phyloP scores from a whole-genome alignment of 2,329 filamentous ascomycete species.

The Chrysoporthe cubensis region DNA sequence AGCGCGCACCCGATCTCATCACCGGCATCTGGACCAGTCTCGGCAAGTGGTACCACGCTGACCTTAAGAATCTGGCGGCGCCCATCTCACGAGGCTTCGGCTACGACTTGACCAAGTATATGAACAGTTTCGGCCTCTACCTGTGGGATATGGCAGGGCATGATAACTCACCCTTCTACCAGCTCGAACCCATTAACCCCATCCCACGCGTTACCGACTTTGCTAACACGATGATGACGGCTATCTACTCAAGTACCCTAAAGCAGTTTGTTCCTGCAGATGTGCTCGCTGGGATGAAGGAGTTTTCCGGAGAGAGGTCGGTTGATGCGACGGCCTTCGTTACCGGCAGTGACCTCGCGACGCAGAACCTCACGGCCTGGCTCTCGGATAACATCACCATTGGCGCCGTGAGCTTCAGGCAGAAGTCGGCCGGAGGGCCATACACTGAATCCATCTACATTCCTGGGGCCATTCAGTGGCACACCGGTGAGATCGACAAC shows the following conservation, averaged over 20 bases:
- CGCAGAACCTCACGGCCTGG: conserved; percentile 65
- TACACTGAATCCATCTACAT: conserved; percentile 54
- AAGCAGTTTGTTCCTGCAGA: background rate
- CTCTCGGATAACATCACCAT: conserved; percentile 60
- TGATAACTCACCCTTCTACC: conserved; percentile 40
- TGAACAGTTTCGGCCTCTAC: conserved; percentile 60
- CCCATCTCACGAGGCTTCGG: conserved; percentile 68
- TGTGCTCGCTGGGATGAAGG: background rate
- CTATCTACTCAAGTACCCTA: background rate
- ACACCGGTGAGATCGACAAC: background rate
- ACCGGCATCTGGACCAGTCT: conserved; percentile 5
- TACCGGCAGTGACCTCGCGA: conserved; percentile 48
- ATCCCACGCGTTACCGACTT: conserved; percentile 5
- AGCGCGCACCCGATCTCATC: conserved; percentile 1
- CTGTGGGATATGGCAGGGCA: conserved; percentile 62
- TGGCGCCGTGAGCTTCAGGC: conserved; percentile 60
- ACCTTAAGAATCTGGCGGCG: conserved; percentile 63
- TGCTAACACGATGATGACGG: conserved; percentile 2
- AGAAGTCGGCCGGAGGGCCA: conserved; percentile 59
- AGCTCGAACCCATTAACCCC: background rate
- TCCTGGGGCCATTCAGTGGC: conserved; percentile 64
- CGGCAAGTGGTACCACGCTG: conserved; percentile 53
- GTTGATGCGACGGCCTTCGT: conserved; percentile 3
- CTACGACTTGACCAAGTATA: conserved; percentile 65
- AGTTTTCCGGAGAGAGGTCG: conserved; percentile 1